Evolutionary conservation across 2,329 filamentous ascomycete genomes (phyloP).

Genomic region (Aaosphaeria pasadenensis): DNA sequence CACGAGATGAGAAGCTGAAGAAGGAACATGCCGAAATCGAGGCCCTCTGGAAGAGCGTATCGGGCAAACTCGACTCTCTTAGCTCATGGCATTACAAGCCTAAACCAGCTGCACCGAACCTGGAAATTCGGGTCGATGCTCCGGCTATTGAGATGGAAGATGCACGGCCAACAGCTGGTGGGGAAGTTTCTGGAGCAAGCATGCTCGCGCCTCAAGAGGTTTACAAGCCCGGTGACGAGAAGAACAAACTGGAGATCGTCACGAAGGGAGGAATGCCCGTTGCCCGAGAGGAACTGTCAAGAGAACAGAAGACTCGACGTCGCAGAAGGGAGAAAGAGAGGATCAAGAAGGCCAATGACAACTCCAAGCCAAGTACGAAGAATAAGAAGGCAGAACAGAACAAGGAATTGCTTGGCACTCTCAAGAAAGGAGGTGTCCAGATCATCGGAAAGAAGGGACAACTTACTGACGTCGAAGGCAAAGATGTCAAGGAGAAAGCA

Average conservation of each 20-base stretch:
- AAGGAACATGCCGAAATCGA: slow-evolving; percentile 83
- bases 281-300: slow-evolving; percentile 78
- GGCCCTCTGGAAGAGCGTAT: slow-evolving; percentile 77
- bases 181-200: slow-evolving; percentile 65
- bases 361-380: slow-evolving; percentile 43
- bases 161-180: slow-evolving; percentile 79
- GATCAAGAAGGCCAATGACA: slow-evolving; percentile 65
- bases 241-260: slow-evolving; percentile 68
- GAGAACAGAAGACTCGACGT: slow-evolving; percentile 77
- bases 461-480: slow-evolving; percentile 78
- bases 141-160: slow-evolving; percentile 95
- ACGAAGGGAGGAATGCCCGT: slow-evolving; percentile 75
- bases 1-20: slow-evolving; percentile 75
- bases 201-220: slow-evolving; percentile 92
- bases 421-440: slow-evolving; percentile 85
- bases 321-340: slow-evolving; percentile 83
- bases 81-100: slow-evolving; percentile 96
- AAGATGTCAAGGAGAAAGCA: slow-evolving; percentile 54
- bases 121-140: slow-evolving; percentile 86
- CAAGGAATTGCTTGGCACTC: slow-evolving; percentile 59
- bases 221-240: slow-evolving; percentile 74
- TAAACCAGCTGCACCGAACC: slow-evolving; percentile 73
- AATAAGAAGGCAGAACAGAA: slow-evolving; percentile 55
- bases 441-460: slow-evolving; percentile 89
- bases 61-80: slow-evolving; percentile 78